Percentiles rank a stretch among this genome's conserved stretches.
phyloP scores from a whole-genome alignment of 129 eudicot species.

The Centella asiatica region DNA sequence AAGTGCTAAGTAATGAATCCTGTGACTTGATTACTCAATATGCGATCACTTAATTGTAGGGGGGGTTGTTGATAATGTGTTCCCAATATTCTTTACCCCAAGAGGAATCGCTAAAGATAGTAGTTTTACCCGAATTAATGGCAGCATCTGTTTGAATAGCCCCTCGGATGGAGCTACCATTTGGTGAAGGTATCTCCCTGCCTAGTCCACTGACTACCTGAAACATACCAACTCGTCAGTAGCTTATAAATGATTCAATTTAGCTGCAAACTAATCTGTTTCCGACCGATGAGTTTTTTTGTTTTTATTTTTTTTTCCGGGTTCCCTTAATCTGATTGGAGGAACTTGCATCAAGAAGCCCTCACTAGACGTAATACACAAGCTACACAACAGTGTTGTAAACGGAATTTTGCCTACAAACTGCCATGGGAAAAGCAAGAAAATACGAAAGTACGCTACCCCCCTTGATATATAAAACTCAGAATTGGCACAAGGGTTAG shows the following conservation, averaged over 20 bases:
- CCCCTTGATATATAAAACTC: not conserved
- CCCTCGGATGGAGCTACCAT: conserved; percentile 79
- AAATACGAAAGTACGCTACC: too few relatives aligned
- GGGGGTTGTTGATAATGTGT: too few relatives aligned
- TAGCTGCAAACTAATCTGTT: not conserved
- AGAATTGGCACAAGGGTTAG: not conserved
- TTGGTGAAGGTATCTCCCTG: conserved; percentile 95
- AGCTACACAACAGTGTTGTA: too few relatives aligned
- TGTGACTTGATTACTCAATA: too few relatives aligned
- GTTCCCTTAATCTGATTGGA: not conserved
- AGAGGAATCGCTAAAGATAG: not conserved
- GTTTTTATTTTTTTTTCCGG: not conserved
- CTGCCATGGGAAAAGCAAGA: too few relatives aligned
- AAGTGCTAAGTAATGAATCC: too few relatives aligned
- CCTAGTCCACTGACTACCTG: conserved; percentile 99
- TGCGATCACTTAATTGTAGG: too few relatives aligned
- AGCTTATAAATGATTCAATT: conserved; percentile 8
- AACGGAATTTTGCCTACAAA: too few relatives aligned
- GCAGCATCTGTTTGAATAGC: conserved; percentile 99
- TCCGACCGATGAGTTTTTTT: not conserved
- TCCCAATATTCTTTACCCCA: too few relatives aligned
- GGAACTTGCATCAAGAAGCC: not conserved
- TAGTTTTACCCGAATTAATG: conserved; percentile 67
- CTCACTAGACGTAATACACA: not conserved
- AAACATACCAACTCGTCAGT: conserved; percentile 1